phyloP scores from a whole-genome alignment of 805 yeast species.

The Kluyveromyces nonfermentans region DNA sequence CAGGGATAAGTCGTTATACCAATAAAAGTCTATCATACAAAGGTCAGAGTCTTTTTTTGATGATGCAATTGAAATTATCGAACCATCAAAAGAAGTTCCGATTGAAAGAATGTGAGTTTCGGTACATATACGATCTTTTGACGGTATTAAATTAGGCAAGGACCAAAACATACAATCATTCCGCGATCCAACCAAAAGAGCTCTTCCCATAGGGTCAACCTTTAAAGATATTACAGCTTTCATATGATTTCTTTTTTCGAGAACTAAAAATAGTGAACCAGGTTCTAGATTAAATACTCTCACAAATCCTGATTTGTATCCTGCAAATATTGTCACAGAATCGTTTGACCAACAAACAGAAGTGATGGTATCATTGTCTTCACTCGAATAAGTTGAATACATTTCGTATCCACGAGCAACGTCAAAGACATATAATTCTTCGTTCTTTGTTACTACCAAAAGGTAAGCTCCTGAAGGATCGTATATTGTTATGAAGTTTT shows the following conservation, averaged over 20 bases:
- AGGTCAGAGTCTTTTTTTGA: neutral
- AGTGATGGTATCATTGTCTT: slow-evolving; percentile 12
- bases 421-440: slow-evolving; percentile 31
- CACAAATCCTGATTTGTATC: slow-evolving; percentile 25
- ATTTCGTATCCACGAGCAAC: slow-evolving; percentile 26
- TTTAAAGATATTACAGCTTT: slow-evolving; percentile 39
- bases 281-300: neutral
- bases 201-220: slow-evolving; percentile 45
- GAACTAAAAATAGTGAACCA: slow-evolving; percentile 4
- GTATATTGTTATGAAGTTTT: slow-evolving; percentile 24
- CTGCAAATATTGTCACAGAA: slow-evolving; percentile 35
- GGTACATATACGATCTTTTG: slow-evolving; percentile 7
- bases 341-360: slow-evolving; percentile 28
- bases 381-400: slow-evolving; percentile 4
- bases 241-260: slow-evolving; percentile 37
- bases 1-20: slow-evolving; percentile 2
- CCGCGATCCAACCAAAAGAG: slow-evolving; percentile 40
- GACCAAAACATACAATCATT: slow-evolving; percentile 51
- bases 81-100: slow-evolving; percentile 2
- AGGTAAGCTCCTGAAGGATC: slow-evolving; percentile 41
- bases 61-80: neutral
- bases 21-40: neutral
- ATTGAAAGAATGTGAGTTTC: neutral
- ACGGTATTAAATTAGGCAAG: slow-evolving; percentile 31
- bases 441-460: slow-evolving; percentile 35